Percentiles rank a stretch among this genome's conserved stretches.
Conservation (phyloP, 768 basidiomycete species). For the Glaciozyma martinii region DNA sequence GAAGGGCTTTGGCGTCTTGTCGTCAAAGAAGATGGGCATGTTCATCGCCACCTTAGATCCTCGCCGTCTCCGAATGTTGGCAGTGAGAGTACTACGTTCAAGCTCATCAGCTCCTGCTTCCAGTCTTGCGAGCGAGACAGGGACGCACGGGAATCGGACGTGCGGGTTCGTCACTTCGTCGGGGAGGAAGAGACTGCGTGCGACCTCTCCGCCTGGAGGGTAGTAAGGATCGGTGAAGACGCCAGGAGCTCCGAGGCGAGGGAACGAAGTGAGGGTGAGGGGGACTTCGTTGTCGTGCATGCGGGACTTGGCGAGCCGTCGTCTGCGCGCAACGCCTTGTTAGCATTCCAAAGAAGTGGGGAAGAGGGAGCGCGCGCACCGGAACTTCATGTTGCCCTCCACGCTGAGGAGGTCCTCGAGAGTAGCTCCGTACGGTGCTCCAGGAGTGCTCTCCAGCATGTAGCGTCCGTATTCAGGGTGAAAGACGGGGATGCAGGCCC, state of each 20-base stretch:
- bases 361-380: conserved; percentile 45
- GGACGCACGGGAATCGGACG: conserved; percentile 88
- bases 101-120: neutral
- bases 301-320: conserved; percentile 70
- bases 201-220: conserved; percentile 70
- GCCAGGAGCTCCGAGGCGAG: conserved; percentile 76
- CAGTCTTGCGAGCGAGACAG: conserved; percentile 1
- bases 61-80: conserved; percentile 82
- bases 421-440: conserved; percentile 82
- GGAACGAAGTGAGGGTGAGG: conserved; percentile 89
- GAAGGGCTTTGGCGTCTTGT: conserved; percentile 77
- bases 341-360: neutral
- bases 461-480: conserved; percentile 98
- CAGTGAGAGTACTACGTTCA: conserved; percentile 72
- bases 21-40: conserved; percentile 82
- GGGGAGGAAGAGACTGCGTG: conserved; percentile 86
- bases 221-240: conserved; percentile 86
- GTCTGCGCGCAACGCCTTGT: conserved; percentile 46
- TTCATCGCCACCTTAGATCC: conserved; percentile 94
- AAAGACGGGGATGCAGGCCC: conserved; percentile 66
- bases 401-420: conserved; percentile 79
- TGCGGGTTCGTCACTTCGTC: conserved; percentile 96
- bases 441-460: conserved; percentile 98
- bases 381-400: conserved; percentile 88
- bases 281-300: conserved; percentile 80